phyloP scores from a whole-genome alignment of 148 eudicot species.

The Persicaria maculosa region DNA sequence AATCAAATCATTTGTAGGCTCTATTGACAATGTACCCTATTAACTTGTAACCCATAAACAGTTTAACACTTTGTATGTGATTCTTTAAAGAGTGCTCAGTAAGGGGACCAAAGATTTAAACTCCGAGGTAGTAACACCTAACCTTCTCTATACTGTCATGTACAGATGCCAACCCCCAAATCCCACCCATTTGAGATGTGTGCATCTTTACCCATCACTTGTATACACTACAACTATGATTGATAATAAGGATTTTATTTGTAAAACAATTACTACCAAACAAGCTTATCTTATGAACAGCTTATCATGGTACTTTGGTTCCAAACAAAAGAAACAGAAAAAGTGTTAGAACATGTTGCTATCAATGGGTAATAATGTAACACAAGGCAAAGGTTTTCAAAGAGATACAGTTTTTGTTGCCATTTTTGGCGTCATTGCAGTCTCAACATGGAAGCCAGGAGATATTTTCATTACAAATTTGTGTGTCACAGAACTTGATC shows the following conservation, averaged over 20 bases:
- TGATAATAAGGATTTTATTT: too few relatives aligned
- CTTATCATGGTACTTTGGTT: too few relatives aligned
- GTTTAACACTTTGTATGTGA: neutral
- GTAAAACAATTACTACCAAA: too few relatives aligned
- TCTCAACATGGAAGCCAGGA: neutral
- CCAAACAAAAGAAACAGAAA: too few relatives aligned
- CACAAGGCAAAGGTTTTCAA: neutral
- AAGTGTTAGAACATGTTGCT: neutral
- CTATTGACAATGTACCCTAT: too few relatives aligned
- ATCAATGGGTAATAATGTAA: neutral
- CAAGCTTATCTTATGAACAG: too few relatives aligned
- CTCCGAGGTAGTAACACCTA: neutral
- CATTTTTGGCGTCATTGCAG: neutral
- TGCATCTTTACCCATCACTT: neutral
- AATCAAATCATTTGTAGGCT: too few relatives aligned
- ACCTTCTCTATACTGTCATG: neutral
- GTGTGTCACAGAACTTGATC: neutral
- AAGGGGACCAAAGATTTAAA: constrained; percentile 4
- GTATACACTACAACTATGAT: neutral
- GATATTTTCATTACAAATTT: neutral
- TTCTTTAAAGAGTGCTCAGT: neutral
- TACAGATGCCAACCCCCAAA: neutral
- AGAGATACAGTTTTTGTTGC: neutral
- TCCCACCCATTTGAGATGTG: neutral
- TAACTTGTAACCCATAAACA: too few relatives aligned